Percentiles rank a stretch among this genome's conserved stretches.
These are phyloP conservation scores for Mycena crocata DNA, from an alignment of 768 basidiomycete species.

Conservation along the genomic window DNA sequence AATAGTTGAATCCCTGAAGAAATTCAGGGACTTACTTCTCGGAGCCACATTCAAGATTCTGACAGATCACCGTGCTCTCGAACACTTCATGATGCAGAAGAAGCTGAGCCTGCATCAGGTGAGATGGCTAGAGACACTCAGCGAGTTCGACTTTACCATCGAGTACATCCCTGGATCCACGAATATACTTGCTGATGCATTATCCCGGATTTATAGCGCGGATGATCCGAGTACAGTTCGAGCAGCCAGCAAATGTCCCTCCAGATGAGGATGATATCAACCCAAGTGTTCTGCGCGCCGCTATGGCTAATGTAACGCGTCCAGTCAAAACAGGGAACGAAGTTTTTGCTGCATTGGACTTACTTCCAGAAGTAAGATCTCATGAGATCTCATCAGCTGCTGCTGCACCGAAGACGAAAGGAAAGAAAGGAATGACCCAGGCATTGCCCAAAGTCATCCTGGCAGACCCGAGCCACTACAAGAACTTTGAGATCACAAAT, in stretches of 20 bases:
- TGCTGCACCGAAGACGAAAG: not conserved
- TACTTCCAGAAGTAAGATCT: not conserved
- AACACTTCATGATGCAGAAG: slow-evolving; percentile 43
- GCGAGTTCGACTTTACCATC: slow-evolving; percentile 42
- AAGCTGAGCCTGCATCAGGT: slow-evolving; percentile 40
- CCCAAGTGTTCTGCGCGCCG: not conserved
- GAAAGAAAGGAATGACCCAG: not conserved
- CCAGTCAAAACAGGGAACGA: not conserved
- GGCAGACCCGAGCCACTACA: slow-evolving; percentile 32
- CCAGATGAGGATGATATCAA: not conserved
- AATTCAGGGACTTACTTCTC: slow-evolving; percentile 42
- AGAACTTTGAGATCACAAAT: slow-evolving; percentile 39
- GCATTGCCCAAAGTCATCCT: slow-evolving; percentile 34
- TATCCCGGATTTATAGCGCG: slow-evolving; percentile 39
- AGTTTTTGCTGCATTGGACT: not conserved
- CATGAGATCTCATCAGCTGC: not conserved
- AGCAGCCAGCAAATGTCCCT: slow-evolving; percentile 19
- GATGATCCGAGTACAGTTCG: slow-evolving; percentile 26
- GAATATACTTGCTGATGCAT: slow-evolving; percentile 46
- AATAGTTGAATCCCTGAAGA: slow-evolving; percentile 47
- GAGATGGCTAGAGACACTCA: slow-evolving; percentile 50
- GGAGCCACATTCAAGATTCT: slow-evolving; percentile 43
- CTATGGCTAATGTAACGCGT: not conserved
- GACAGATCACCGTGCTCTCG: slow-evolving; percentile 46
- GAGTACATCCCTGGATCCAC: slow-evolving; percentile 42